These are phyloP conservation scores for Balansia obtecta DNA, from an alignment of 2,329 filamentous ascomycete genomes.

Conservation along the genomic window DNA sequence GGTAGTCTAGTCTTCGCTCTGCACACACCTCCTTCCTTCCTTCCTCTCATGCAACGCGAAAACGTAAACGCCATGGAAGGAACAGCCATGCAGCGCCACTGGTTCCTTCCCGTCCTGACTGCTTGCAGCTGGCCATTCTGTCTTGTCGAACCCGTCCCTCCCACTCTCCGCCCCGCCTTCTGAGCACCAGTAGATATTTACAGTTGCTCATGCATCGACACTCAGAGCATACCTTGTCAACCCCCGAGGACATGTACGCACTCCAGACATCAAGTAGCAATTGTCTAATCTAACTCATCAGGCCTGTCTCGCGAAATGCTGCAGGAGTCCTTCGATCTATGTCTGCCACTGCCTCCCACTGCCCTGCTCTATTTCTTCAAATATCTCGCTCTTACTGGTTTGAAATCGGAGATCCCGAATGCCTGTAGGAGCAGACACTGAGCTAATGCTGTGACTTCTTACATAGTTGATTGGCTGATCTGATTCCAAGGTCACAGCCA, in stretches of 20 bases:
- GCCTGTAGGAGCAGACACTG: not conserved
- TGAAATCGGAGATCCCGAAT: not conserved
- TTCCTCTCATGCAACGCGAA: too few relatives aligned
- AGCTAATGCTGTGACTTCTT: constrained; percentile 1
- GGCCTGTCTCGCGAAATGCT: not conserved
- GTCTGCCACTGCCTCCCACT: not conserved
- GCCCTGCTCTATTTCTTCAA: not conserved
- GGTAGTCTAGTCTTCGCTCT: too few relatives aligned
- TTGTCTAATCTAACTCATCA: not conserved
- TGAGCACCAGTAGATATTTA: not conserved
- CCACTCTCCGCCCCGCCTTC: too few relatives aligned
- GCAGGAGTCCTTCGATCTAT: not conserved
- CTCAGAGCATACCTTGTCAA: not conserved
- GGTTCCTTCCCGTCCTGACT: not conserved
- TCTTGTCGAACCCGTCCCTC: not conserved
- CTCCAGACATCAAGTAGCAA: not conserved
- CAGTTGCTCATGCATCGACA: not conserved
- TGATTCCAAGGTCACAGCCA: not conserved
- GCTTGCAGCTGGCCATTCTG: not conserved
- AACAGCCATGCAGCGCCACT: too few relatives aligned
- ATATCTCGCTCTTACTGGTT: not conserved
- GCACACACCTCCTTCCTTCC: too few relatives aligned
- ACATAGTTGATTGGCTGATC: not conserved
- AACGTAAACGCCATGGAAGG: too few relatives aligned
- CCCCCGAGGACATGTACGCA: not conserved